These are phyloP conservation scores for Pistacia vera DNA, from an alignment of 345 rosid genomes.

Conservation along the genomic window DNA sequence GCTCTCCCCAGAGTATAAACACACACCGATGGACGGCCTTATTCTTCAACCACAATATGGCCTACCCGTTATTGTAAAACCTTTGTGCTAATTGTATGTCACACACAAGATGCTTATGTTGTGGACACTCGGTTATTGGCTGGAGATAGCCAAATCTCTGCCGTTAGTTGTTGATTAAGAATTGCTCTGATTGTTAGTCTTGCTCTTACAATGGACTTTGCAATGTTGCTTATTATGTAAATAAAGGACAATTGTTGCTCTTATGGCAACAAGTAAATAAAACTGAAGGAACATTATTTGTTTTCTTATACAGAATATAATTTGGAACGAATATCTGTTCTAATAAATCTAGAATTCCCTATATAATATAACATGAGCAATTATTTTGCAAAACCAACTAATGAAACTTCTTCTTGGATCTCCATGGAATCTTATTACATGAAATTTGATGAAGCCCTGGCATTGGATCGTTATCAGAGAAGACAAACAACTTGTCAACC, in stretches of 20 bases:
- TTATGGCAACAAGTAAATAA: not conserved
- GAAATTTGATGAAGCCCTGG: slow-evolving; percentile 2
- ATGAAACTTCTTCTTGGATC: not conserved
- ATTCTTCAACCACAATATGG: slow-evolving; percentile 42
- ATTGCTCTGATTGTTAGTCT: no score
- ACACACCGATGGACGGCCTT: slow-evolving; percentile 37
- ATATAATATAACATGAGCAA: not conserved
- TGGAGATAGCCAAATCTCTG: not conserved
- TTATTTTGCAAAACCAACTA: not conserved
- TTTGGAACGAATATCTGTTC: not conserved
- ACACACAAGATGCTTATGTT: not conserved
- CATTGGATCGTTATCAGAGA: not conserved
- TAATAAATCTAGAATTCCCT: not conserved
- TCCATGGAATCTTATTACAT: not conserved
- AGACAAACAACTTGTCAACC: not conserved
- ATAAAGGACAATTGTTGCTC: not conserved
- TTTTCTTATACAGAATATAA: not conserved
- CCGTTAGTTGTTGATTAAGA: no score
- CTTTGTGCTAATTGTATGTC: slow-evolving; percentile 14
- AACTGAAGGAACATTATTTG: not conserved
- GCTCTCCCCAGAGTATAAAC: slow-evolving; percentile 42
- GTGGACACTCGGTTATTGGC: not conserved
- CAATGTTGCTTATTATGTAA: not conserved
- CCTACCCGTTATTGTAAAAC: slow-evolving; percentile 36
- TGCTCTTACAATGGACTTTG: not conserved